Percentiles rank a stretch among this genome's conserved stretches.
Conservation (phyloP, 2,329 filamentous ascomycete species). For the Penicillium hesseltinei region DNA sequence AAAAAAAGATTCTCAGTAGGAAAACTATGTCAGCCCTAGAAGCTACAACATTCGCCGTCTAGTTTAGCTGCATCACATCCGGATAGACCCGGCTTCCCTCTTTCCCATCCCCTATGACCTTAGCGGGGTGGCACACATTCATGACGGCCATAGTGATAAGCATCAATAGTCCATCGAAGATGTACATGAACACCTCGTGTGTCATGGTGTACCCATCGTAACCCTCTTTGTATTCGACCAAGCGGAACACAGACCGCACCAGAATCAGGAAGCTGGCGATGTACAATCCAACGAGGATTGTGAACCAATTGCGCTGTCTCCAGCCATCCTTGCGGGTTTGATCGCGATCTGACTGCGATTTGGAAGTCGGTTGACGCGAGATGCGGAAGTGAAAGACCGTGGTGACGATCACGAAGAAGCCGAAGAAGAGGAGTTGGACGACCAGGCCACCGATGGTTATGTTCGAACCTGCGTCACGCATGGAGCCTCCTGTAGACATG, state of each 20-base stretch:
- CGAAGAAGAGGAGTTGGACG: conserved; percentile 59
- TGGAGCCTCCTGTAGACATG: conserved; percentile 24
- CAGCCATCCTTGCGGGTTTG: conserved; percentile 11
- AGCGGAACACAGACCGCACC: conserved; percentile 28
- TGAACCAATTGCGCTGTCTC: conserved; percentile 21
- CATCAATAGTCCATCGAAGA: conserved; percentile 32
- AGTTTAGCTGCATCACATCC: conserved; percentile 10
- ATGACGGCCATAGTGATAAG: conserved; percentile 24
- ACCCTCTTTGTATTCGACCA: conserved; percentile 31
- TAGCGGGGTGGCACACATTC: conserved; percentile 23
- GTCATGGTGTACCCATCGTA: conserved; percentile 29
- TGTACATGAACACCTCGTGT: conserved; percentile 29
- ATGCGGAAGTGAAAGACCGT: conserved; percentile 52
- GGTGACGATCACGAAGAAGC: conserved; percentile 54
- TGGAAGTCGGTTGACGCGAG: conserved; percentile 9
- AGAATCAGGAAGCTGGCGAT: conserved; percentile 25
- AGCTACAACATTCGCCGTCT: neutral
- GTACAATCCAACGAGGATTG: conserved; percentile 20
- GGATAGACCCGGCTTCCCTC: neutral
- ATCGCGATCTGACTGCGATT: conserved; percentile 11
- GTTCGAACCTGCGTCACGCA: conserved; percentile 23
- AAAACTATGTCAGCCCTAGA: neutral
- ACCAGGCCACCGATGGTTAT: conserved; percentile 58
- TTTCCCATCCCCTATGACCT: conserved; percentile 21
- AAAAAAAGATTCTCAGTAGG: neutral